phyloP scores from a whole-genome alignment of 208 protist species.

The Leishmania tarentolae region DNA sequence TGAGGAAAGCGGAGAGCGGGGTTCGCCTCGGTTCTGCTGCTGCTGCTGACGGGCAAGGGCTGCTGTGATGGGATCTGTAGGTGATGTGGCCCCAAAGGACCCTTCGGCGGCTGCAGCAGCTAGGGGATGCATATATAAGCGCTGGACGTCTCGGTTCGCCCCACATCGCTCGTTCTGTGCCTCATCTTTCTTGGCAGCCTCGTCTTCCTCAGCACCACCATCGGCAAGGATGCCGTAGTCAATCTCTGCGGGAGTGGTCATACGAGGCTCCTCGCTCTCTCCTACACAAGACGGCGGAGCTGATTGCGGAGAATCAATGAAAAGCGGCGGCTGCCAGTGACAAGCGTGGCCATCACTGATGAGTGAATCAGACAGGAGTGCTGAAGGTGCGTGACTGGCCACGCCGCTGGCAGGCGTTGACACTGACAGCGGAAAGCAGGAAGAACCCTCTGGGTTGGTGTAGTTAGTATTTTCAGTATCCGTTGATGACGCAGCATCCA shows the following conservation, averaged over 20 bases:
- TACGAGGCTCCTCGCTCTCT: slow-evolving; percentile 1
- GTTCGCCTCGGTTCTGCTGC: slow-evolving; percentile 36
- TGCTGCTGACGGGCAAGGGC: slow-evolving; percentile 32
- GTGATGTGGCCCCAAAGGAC: not conserved
- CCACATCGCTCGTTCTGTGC: slow-evolving; percentile 2
- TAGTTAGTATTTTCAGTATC: not conserved
- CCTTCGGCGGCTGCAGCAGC: slow-evolving; percentile 2
- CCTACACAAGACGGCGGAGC: not conserved
- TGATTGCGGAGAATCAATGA: not conserved
- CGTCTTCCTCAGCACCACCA: slow-evolving; percentile 12
- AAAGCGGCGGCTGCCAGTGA: not conserved
- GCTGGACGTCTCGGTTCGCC: not conserved
- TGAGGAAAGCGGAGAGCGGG: slow-evolving; percentile 38
- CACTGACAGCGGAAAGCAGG: not conserved
- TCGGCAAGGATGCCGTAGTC: slow-evolving; percentile 1
- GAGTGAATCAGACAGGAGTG: not conserved
- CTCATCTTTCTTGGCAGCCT: slow-evolving; percentile 5
- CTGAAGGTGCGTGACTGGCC: not conserved
- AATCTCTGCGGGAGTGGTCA: not conserved
- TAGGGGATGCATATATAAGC: slow-evolving; percentile 16
- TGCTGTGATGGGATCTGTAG: slow-evolving; percentile 32
- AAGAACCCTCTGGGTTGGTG: not conserved
- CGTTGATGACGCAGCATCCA: not conserved
- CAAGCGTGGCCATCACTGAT: not conserved
- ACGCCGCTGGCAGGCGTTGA: not conserved